Evolutionary conservation across 768 basidiomycete genomes (phyloP), one percentile per base, ranked within the genome.

Genomic region (Tubosaeta brunneosetosa): DNA sequence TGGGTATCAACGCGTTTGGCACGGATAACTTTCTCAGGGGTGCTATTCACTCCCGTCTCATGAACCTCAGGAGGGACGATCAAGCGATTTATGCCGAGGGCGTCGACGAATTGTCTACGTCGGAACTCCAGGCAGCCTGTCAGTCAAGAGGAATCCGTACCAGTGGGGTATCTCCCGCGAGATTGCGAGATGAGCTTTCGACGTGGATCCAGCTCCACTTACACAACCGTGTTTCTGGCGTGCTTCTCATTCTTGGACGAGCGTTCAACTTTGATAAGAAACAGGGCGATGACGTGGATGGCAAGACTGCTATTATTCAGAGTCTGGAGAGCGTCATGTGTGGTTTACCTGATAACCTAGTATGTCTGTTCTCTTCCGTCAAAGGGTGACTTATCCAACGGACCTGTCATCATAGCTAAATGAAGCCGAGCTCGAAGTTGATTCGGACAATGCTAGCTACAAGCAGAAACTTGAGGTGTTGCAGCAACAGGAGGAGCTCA

Each of bases 11-110:
- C 72, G 94, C 95, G 3, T 99, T 97, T 64, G 97, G 97, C 42
- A 98, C 95, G 14, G 97, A 99, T 71, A 98, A 97, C 73, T 98
- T 97, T 74, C 79, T 99, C 41, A 88, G 95, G 43, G 92, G 92
- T 33, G 84, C 88, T 33, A 91, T 99, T 66, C 87, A 92, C 25
- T 81, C 82, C 40, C 83, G 92, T 27, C 77, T 99, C 25, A 75
- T 87, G 57, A 80, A 88, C 62, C 79, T 99, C 58, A 81, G 93
- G 49, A 80, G 88, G 40, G 97, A 99, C 63, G 95, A 99, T 73
- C 87, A 97, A 71, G 83, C 88, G 47, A 99, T 99, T 61, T 77
- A 89, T 58, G 69, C 78, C 2, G 95, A 99, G 73, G 94, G 93
- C 43, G 85, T 95, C 51, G 89, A 94, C 58, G 84, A 86, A 44